Percentiles rank a stretch among this genome's conserved stretches.
These are phyloP conservation scores for Physcomitrium patens DNA, from an alignment of 225 moss, liverwort and hornwort genomes.

Conservation along the genomic window DNA sequence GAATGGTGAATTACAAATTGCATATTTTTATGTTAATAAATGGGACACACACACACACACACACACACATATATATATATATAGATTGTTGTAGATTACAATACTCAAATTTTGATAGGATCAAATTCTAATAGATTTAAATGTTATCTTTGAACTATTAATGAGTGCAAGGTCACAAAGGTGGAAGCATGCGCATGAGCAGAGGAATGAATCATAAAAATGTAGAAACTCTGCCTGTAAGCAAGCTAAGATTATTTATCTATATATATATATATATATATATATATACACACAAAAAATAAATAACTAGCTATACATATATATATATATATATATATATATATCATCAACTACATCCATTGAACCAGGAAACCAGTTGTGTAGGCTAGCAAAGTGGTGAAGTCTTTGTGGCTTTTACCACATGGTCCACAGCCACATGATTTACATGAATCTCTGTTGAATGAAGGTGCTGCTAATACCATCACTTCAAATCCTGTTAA, in stretches of 20 bases:
- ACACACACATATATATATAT: no score
- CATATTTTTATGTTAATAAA: no score
- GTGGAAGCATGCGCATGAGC: slow-evolving; percentile 32
- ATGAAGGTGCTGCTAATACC: slow-evolving; percentile 23
- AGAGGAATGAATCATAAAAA: slow-evolving; percentile 29
- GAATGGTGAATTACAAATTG: no score
- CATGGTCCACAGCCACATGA: slow-evolving; percentile 5
- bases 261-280: no score
- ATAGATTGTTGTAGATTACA: no score
- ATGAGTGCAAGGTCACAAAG: slow-evolving; percentile 50
- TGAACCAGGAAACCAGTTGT: slow-evolving; percentile 35
- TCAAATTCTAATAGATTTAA: slow-evolving; percentile 52
- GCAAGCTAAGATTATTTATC: slow-evolving; percentile 56
- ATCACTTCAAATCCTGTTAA: slow-evolving; percentile 38
- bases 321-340: slow-evolving; percentile 60
- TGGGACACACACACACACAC: no score
- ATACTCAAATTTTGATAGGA: no score
- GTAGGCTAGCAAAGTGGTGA: slow-evolving; percentile 53
- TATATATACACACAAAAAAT: no score
- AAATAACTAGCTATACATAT: no score
- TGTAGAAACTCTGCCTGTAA: slow-evolving; percentile 47
- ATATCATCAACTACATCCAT: no score
- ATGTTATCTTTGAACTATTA: slow-evolving; percentile 54
- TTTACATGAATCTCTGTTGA: slow-evolving; percentile 17
- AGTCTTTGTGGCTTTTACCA: slow-evolving; percentile 54